Evolutionary conservation across 768 basidiomycete species (phyloP), one percentile per base, ranked within the genome.

Genomic region (Phlegmacium glaucopus): DNA sequence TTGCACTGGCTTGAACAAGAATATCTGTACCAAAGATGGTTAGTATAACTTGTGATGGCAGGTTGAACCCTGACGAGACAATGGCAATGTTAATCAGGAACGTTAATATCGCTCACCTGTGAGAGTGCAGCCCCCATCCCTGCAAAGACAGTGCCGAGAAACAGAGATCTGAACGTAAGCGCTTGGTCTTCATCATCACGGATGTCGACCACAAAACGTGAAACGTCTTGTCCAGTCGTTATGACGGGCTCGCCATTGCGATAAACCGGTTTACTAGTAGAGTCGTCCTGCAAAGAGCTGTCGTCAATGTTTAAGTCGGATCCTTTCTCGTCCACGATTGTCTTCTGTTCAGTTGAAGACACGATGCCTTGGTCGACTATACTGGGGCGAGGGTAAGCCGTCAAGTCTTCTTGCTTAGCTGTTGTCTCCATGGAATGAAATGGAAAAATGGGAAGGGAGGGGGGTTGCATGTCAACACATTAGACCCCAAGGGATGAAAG

Each of bases 141-240:
- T 16, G 80, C 79, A 52, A 81, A 70, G 0, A 78, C 48, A 0
- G 81, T 82, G 3, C 80, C 82, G n/a, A 83, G 57, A 27, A 76
- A 55, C 11, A 79, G 51, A 4, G 81, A 82, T 18, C 82, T 69
- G 54, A 83, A 75, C 0, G 80, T 82, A 22, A 82, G 57, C 1
- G 81, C 72, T 13, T 68, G 63, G 43, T 81, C 81, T 10, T 72
- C 77, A 54, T 82, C 80, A 60, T 84, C 82, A 18, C 79, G 71
- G 16, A 75, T 37, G 55, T 82, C 80, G 48, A 82, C 69, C n/a
- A 76, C 72, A 51, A 72, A 79, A 26, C 67, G 68, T 1, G 79
- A 79, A 46, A 81, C 77, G 54, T 81, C 79, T 39, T 51, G 58
- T 28, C 79, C 79, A 39, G 62, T 69, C 4, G 62, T 69, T 42